phyloP scores from a whole-genome alignment of 2,329 filamentous ascomycete species.

The Pochonia chlamydosporia region DNA sequence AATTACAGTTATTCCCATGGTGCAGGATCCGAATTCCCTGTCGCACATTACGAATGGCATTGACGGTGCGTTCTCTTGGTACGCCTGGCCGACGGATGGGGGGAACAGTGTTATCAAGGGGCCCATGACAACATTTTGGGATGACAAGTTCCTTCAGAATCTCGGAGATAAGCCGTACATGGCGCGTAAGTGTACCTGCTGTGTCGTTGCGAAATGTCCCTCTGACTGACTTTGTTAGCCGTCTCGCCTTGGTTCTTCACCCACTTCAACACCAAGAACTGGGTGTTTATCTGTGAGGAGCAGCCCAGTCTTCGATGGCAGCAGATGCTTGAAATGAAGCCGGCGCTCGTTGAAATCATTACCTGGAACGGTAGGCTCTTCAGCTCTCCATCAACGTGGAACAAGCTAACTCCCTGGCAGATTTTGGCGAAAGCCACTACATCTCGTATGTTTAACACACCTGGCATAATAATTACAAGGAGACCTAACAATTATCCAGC shows the following conservation, averaged over 20 bases:
- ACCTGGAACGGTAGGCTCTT: slow-evolving; percentile 17
- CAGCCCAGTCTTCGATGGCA: slow-evolving; percentile 16
- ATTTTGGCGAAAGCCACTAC: slow-evolving; percentile 18
- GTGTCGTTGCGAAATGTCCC: not conserved
- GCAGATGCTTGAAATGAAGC: slow-evolving; percentile 17
- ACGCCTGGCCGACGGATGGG: slow-evolving; percentile 17
- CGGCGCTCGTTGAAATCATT: slow-evolving; percentile 15
- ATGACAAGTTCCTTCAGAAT: slow-evolving; percentile 12
- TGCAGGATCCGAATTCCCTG: slow-evolving; percentile 14
- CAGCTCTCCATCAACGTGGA: no score
- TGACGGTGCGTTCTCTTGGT: slow-evolving; percentile 17
- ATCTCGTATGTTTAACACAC: slow-evolving; percentile 13
- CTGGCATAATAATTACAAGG: not conserved
- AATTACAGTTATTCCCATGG: slow-evolving; percentile 14
- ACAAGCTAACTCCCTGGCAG: no score
- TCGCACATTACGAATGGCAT: slow-evolving; percentile 10
- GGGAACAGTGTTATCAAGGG: slow-evolving; percentile 15
- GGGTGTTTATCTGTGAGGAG: slow-evolving; percentile 18
- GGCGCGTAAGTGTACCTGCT: slow-evolving; percentile 15
- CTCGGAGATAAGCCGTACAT: slow-evolving; percentile 13
- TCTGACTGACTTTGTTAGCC: slow-evolving; percentile 5
- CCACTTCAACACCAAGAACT: slow-evolving; percentile 18
- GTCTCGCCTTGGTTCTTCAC: slow-evolving; percentile 19
- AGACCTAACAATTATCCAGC: slow-evolving; percentile 1
- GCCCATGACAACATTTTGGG: slow-evolving; percentile 16